phyloP scores from a whole-genome alignment of 2,329 filamentous ascomycete genomes.

The Hymenoscyphus infarciens region DNA sequence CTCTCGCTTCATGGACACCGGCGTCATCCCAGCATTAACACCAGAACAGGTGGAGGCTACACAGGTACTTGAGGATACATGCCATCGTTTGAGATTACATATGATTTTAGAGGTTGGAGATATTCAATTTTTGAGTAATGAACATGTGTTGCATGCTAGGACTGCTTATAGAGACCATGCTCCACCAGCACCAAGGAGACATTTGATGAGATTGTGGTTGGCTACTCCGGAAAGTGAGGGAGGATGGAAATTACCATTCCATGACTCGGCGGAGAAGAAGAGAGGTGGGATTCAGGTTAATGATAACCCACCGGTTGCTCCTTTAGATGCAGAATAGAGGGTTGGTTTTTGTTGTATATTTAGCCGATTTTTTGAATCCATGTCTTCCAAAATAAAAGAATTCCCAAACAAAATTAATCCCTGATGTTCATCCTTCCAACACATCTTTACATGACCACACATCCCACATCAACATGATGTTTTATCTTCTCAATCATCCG shows the following conservation, averaged over 20 bases:
- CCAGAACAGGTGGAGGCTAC: conserved; percentile 65
- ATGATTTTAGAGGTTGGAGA: conserved; percentile 86
- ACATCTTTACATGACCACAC: conserved; percentile 5
- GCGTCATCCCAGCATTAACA: conserved; percentile 70
- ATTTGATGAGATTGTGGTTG: conserved; percentile 82
- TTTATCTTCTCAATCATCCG: conserved; percentile 17
- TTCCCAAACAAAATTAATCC: background rate
- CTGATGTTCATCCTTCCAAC: background rate
- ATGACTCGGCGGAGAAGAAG: conserved; percentile 80
- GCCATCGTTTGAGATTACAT: conserved; percentile 68
- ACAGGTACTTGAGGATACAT: conserved; percentile 70
- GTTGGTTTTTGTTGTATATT: conserved; percentile 2
- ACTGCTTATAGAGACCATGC: conserved; percentile 74
- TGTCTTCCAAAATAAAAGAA: background rate
- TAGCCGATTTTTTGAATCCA: conserved; percentile 7
- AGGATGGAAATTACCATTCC: conserved; percentile 81
- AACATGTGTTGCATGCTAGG: conserved; percentile 75
- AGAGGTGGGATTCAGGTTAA: conserved; percentile 85
- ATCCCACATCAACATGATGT: background rate
- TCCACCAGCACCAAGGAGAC: conserved; percentile 66
- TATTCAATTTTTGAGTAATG: conserved; percentile 82
- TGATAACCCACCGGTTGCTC: conserved; percentile 69
- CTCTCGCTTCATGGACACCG: conserved; percentile 67
- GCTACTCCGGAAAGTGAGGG: conserved; percentile 78
- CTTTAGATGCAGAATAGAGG: conserved; percentile 69